Conservation (phyloP, 2,329 filamentous ascomycete species). For the Fusarium bactridioides region DNA sequence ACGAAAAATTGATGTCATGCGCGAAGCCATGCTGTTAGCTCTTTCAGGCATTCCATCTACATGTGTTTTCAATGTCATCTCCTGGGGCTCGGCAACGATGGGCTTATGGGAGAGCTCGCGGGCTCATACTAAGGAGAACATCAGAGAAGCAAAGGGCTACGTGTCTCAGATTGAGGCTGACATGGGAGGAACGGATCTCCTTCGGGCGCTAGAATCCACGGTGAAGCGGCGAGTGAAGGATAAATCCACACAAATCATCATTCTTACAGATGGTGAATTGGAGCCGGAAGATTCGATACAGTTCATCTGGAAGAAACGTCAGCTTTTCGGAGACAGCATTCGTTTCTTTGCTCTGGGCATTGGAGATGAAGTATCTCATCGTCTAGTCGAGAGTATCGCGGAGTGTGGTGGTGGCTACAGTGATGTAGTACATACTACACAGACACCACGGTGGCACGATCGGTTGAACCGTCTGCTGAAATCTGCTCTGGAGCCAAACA, state of each 20-base stretch:
- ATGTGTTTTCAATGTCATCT: neutral
- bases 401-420: neutral
- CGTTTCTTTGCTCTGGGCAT: neutral
- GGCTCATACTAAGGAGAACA: rapidly evolving
- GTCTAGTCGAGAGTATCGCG: neutral
- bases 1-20: neutral
- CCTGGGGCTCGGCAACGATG: neutral
- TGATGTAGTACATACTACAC: neutral
- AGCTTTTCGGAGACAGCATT: rapidly evolving
- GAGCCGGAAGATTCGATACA: rapidly evolving
- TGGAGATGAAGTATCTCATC: rapidly evolving
- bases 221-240: neutral
- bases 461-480: rapidly evolving
- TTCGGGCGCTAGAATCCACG: rapidly evolving
- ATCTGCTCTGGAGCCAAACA: rapidly evolving
- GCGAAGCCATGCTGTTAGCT: neutral
- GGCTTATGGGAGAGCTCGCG: neutral
- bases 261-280: neutral
- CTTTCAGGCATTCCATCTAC: neutral
- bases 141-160: neutral
- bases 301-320: neutral
- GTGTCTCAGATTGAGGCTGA: neutral
- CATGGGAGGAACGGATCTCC: rapidly evolving
- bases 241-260: rapidly evolving
- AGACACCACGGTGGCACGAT: neutral